Base-by-base conservation (phyloP, 2,329 filamentous ascomycete species). In the Cordyceps fumosorosea region DNA sequence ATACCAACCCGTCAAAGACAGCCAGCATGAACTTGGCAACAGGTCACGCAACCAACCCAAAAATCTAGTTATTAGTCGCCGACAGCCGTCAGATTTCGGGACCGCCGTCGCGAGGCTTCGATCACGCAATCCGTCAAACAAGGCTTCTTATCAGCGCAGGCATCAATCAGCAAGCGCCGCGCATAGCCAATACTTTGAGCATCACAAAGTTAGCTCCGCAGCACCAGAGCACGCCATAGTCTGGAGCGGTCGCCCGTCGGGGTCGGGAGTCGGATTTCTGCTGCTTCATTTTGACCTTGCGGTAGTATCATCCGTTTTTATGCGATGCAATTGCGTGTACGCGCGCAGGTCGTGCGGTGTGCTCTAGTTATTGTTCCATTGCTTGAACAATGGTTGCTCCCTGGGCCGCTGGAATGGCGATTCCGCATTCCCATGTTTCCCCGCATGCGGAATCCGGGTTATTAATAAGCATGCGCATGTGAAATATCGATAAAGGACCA, bases 171-270 rank as follows among this genome's bases (percentile, higher is more conserved):
- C 56, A 57, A 14, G 29, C 44, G 11, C 20, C 3, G 32, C 6
- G 42, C 18, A 40, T 45, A 44, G 45, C 6, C 24, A 12, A 42
- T 47, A 29, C 24, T 34, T 45, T 14, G 12, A 14, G 8, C 8
- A 12, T 20, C 44, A 3, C 32, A 40, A 40, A 5, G 10, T 34
- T 20, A 34, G 56, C 29, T 32, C 32, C 34, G 45, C 56, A 22
- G 29, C 47, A 51, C 56, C 20, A 32, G 24, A 58, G 56, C 56
- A 58, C 56, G 56, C 32, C 45, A 58, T 58, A 34, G 45, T 40
- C 44, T 48, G 44, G 44, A 58, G 56, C 44, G 45, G 56, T 58
- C 56, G 56, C 29, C 56, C 44, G 44, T 50, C 32, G 34, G 34
- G 32, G 40, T 7, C 34, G 47, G 42, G 32, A 50, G 56, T 58